phyloP scores from a whole-genome alignment of 768 basidiomycete species.

The Kwoniella mangroviensis region DNA sequence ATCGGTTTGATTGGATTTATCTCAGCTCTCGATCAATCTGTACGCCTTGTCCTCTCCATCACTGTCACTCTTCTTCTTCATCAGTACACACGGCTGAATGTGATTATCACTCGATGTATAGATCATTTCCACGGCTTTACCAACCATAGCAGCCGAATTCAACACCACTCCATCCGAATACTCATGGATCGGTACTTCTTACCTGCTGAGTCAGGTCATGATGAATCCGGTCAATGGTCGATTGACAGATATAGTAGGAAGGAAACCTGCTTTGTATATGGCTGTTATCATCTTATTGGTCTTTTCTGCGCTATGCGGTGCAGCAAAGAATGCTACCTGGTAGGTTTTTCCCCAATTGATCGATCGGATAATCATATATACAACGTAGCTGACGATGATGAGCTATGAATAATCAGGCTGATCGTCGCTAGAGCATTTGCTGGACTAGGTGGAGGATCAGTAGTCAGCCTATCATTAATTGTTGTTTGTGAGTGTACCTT shows the following conservation, averaged over 20 bases:
- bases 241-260: slow-evolving; percentile 53
- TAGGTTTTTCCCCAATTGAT: too few relatives aligned
- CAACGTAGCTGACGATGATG: too few relatives aligned
- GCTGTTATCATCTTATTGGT: slow-evolving; percentile 42
- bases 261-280: slow-evolving; percentile 47
- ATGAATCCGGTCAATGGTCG: slow-evolving; percentile 53
- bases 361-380: too few relatives aligned
- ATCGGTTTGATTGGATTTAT: slow-evolving; percentile 45
- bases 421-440: slow-evolving; percentile 45
- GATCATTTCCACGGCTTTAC: slow-evolving; percentile 48
- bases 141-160: slow-evolving; percentile 51
- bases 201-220: slow-evolving; percentile 47
- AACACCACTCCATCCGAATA: slow-evolving; percentile 49
- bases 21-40: slow-evolving; percentile 50
- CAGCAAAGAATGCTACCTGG: slow-evolving; percentile 42
- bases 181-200: slow-evolving; percentile 53
- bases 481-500: slow-evolving; percentile 24
- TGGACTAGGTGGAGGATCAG: slow-evolving; percentile 52
- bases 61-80: not conserved
- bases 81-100: not conserved
- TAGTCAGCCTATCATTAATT: slow-evolving; percentile 41
- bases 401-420: slow-evolving; percentile 37
- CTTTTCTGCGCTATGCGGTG: slow-evolving; percentile 49
- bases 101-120: slow-evolving; percentile 7
- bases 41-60: not conserved